These are phyloP conservation scores for Zymoseptoria pseudotritici DNA, from an alignment of 2,329 filamentous ascomycete species.

Conservation along the genomic window DNA sequence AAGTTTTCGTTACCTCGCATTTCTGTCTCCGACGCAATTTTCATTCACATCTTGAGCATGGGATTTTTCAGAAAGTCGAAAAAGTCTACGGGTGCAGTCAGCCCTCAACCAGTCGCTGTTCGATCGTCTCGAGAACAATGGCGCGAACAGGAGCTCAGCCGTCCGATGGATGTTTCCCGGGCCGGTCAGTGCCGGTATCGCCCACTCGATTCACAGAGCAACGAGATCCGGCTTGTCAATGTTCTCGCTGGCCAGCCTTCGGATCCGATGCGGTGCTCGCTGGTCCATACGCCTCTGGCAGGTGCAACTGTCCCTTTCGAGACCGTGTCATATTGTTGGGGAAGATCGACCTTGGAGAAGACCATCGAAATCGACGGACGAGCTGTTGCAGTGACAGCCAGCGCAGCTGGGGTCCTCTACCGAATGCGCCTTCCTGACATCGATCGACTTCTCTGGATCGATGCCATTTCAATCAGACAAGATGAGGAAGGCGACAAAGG, in stretches of 20 bases:
- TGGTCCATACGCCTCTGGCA: neutral
- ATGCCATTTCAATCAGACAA: constrained; percentile 3
- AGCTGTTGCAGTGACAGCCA: neutral
- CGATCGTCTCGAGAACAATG: neutral
- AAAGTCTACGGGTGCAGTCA: neutral
- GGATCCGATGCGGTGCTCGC: neutral
- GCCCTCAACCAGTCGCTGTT: neutral
- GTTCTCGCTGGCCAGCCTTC: neutral
- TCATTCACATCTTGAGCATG: neutral
- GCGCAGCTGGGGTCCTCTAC: neutral
- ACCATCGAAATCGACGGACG: neutral
- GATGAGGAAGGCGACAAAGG: neutral
- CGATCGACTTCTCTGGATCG: neutral
- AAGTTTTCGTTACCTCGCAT: no score
- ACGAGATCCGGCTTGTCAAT: constrained; percentile 1
- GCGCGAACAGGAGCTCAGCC: neutral
- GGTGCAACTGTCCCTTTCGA: neutral
- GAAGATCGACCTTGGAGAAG: neutral
- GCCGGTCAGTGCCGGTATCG: neutral
- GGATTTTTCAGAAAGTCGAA: neutral
- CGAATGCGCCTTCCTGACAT: neutral
- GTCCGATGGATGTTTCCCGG: neutral
- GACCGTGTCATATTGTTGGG: neutral
- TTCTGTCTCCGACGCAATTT: no score
- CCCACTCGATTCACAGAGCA: neutral